Base-by-base conservation (phyloP, 2,329 filamentous ascomycete species). In the Epichloe aotearoae region DNA sequence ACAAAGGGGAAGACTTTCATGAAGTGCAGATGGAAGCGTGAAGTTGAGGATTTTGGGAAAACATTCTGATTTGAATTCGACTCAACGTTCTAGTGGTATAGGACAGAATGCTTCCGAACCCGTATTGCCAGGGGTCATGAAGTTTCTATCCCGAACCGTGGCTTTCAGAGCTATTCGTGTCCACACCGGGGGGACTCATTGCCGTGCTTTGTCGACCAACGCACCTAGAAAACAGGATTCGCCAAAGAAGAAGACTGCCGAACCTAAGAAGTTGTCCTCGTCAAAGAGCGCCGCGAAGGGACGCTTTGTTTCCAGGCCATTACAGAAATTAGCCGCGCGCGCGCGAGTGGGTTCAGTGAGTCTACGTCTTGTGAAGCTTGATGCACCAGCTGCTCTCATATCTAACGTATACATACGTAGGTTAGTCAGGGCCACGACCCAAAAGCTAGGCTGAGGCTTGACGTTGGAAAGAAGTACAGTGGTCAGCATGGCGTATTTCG, bases 351-450 rank as follows among this genome's bases (percentile, higher is more conserved):
- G 52, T 34, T 61, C 56, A 2, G 65, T 67, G 57, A 57, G 63
- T 50, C 50, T 8, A 19, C 26, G 8, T 19, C 6, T 6, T 37
- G 8, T 20, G 8, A 14, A 23, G n/a, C 41, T 30, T 30, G 30
- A 30, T 20, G 34, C 36, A 26, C 48, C 56, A 47, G 55, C 23
- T 23, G 6, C 4, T 19, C 14, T 41, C 14, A 17, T 46, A 23
- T 26, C 50, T 52, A 39, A 52, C 41, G 12, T 4, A 37, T 30
- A 14, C 15, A 34, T 11, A 8, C 17, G 17, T 43, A 68, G 65
- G 57, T 64, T 37, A 61, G 61, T 49, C 58, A 64, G 20, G 64
- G 63, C 6, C 64, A 66, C 54, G 65, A 68, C 47, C 64, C 63
- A n/a, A 60, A 59, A 23, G 58, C 62, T 19, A 62, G 65, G 26